A percentile compares a stretch with the other conserved stretches of the same genome.
Conservation (phyloP, 345 rosid genomes). For the Diplotaxis tenuifolia region DNA sequence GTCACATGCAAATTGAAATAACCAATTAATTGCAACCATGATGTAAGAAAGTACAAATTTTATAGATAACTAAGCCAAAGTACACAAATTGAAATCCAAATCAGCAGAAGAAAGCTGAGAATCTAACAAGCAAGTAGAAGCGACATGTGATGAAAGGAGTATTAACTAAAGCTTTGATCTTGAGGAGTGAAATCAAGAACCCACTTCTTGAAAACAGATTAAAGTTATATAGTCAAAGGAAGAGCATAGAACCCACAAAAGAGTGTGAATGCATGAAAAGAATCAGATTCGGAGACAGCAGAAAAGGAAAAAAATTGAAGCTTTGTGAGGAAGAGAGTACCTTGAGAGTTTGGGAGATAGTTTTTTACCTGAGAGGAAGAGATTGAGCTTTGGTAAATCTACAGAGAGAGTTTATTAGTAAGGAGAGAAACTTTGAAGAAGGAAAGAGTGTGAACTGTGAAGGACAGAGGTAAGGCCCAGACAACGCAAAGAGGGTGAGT, state of each 20-base stretch:
- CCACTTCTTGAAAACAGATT: conserved; percentile 12
- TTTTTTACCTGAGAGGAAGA: conserved; percentile 15
- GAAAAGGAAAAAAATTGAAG: not conserved
- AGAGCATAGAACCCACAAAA: conserved; percentile 4
- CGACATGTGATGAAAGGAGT: not conserved
- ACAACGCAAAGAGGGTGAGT: conserved; percentile 32
- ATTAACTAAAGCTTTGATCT: not conserved
- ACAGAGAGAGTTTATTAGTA: conserved; percentile 19
- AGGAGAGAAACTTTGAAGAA: conserved; percentile 8
- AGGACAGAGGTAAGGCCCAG: conserved; percentile 36
- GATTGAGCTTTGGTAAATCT: conserved; percentile 8
- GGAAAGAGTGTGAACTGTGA: conserved; percentile 36
- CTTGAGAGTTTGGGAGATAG: not conserved
- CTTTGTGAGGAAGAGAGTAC: conserved; percentile 2
- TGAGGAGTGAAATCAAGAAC: conserved; percentile 9
- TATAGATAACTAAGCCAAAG: not conserved
- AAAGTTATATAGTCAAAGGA: not conserved
- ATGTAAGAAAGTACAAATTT: conserved; percentile 1
- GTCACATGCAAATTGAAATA: conserved; percentile 32
- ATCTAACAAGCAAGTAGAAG: not conserved
- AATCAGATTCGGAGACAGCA: conserved; percentile 25
- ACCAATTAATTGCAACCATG: not conserved
- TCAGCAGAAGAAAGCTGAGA: conserved; percentile 1
- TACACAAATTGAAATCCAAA: not conserved
- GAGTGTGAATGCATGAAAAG: conserved; percentile 12